These are phyloP conservation scores for Mycena maculata DNA, from an alignment of 768 basidiomycete genomes.

Conservation along the genomic window DNA sequence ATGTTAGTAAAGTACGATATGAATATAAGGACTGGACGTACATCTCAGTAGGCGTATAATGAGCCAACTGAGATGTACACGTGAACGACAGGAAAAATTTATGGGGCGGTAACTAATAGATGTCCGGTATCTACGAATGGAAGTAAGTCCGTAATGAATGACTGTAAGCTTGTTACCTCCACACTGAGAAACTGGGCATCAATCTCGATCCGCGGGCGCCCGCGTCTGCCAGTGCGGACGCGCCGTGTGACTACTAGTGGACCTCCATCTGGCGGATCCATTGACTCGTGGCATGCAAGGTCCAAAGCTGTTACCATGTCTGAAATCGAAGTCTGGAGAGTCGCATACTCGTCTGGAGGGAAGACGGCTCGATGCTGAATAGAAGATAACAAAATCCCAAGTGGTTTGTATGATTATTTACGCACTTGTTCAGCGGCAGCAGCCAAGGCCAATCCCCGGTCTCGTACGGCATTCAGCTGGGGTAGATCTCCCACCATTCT, in stretches of 20 bases:
- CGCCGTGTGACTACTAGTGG: not conserved
- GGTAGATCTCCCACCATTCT: constrained; percentile 1
- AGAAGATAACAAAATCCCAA: too few species aligned
- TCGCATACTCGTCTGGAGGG: not conserved
- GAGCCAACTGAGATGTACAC: too few species aligned
- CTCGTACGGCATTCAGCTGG: not conserved
- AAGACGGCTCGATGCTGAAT: not conserved
- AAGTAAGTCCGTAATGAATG: too few species aligned
- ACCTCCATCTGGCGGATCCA: not conserved
- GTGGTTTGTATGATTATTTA: too few species aligned
- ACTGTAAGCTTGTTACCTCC: too few species aligned
- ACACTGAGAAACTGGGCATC: not conserved
- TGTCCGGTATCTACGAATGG: too few species aligned
- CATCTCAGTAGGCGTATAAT: too few species aligned
- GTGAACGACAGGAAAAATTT: too few species aligned
- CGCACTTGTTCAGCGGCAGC: constrained; percentile 12
- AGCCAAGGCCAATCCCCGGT: not conserved
- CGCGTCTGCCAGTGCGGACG: constrained; percentile 8
- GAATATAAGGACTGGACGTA: too few species aligned
- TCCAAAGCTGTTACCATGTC: not conserved
- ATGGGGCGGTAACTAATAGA: too few species aligned
- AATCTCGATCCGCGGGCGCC: constrained; percentile 1
- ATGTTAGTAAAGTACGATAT: too few species aligned
- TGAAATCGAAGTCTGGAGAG: not conserved
- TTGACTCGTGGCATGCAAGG: not conserved